Percentiles rank a stretch among this genome's conserved stretches.
Evolutionary conservation across 2,329 filamentous ascomycete genomes (phyloP).

Genomic region (Trichoderma aggressivum): DNA sequence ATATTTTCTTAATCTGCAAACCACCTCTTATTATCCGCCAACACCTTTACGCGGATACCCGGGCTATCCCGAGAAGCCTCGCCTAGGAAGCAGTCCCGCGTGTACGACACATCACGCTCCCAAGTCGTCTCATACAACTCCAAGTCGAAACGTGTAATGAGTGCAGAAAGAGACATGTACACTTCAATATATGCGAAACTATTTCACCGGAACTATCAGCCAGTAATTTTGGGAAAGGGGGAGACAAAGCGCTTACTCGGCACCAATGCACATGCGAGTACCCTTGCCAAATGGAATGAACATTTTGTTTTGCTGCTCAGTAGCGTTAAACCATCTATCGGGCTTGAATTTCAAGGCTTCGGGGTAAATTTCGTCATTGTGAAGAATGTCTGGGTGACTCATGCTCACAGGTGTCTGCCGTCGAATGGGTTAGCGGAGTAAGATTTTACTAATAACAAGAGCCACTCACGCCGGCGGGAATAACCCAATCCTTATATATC

Average conservation of each 20-base stretch:
- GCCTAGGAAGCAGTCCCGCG: background rate
- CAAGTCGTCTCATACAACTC: background rate
- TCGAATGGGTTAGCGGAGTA: background rate
- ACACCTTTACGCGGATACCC: background rate
- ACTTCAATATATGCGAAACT: background rate
- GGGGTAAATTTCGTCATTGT: background rate
- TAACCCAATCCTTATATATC: background rate
- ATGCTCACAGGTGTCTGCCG: background rate
- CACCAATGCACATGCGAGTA: background rate
- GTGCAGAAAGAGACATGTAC: background rate
- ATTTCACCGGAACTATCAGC: background rate
- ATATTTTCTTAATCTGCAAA: background rate
- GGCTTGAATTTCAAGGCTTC: background rate
- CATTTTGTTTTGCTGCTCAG: background rate
- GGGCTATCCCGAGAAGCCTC: background rate
- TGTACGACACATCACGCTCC: background rate
- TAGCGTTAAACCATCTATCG: slow-evolving; percentile 3
- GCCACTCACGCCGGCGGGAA: background rate
- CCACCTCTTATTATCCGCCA: background rate
- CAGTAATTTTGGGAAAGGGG: background rate
- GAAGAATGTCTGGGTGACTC: slow-evolving; percentile 7
- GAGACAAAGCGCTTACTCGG: background rate
- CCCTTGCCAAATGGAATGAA: slow-evolving; percentile 4
- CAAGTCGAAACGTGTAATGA: background rate
- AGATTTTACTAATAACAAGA: background rate